These are phyloP conservation scores for Pinus taeda DNA, from an alignment of 75 land plant genomes.

Conservation along the genomic window DNA sequence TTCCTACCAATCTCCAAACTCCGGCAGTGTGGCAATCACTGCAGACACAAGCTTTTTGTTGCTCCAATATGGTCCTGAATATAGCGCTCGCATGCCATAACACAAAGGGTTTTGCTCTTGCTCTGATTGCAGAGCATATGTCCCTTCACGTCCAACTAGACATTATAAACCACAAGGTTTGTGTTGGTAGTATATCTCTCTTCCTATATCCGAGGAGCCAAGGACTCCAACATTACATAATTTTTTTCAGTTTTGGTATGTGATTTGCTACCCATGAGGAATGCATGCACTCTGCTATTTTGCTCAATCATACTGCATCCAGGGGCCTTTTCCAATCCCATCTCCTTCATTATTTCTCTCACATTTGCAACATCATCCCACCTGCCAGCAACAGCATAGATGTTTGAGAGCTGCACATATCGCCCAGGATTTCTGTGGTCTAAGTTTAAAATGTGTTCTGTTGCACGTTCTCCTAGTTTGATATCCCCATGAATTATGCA, in stretches of 20 bases:
- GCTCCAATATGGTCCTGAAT: conserved; percentile 14
- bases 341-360: conserved; percentile 14
- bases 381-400: conserved; percentile 13
- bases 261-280: neutral
- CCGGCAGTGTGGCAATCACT: conserved; percentile 25
- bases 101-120: conserved; percentile 35
- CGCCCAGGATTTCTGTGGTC: conserved; percentile 13
- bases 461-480: conserved; percentile 10
- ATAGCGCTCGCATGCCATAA: conserved; percentile 22
- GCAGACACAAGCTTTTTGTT: conserved; percentile 18
- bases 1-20: conserved; percentile 12
- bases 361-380: conserved; percentile 14
- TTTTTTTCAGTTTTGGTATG: conserved; percentile 13
- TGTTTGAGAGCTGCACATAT: conserved; percentile 15
- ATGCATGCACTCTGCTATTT: conserved; percentile 4
- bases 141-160: neutral
- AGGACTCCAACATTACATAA: conserved; percentile 8
- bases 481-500: conserved; percentile 13
- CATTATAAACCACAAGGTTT: conserved; percentile 12
- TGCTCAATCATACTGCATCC: conserved; percentile 15
- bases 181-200: conserved; percentile 11
- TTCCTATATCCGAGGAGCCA: conserved; percentile 8
- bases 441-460: conserved; percentile 2
- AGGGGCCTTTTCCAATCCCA: conserved; percentile 5
- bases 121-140: conserved; percentile 19